These are phyloP conservation scores for Fusarium coicis DNA, from an alignment of 2,329 filamentous ascomycete genomes.

Conservation along the genomic window DNA sequence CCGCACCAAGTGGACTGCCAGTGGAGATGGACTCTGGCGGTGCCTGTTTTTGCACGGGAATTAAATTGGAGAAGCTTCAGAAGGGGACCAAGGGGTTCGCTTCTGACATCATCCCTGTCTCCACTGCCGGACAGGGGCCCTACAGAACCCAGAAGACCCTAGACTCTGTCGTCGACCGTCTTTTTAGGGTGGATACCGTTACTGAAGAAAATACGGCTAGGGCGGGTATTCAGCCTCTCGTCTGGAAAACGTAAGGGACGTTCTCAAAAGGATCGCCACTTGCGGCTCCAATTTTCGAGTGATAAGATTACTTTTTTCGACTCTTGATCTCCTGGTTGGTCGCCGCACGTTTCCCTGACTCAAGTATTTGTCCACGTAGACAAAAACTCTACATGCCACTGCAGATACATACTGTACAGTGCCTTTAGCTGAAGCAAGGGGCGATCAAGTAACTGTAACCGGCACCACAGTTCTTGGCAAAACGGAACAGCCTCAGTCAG, in stretches of 20 bases:
- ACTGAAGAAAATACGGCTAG: slow-evolving; percentile 32
- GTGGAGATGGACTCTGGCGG: slow-evolving; percentile 4
- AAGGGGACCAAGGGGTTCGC: slow-evolving; percentile 1
- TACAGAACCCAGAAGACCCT: slow-evolving; percentile 4
- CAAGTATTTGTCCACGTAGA: slow-evolving; percentile 29
- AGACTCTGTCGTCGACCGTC: slow-evolving; percentile 13
- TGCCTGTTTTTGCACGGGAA: slow-evolving; percentile 31
- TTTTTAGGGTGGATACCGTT: slow-evolving; percentile 32
- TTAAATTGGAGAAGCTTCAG: slow-evolving; percentile 14
- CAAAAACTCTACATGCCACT: not conserved
- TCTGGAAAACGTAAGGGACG: not conserved
- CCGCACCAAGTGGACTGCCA: slow-evolving; percentile 28
- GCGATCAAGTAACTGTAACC: not conserved
- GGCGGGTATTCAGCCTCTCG: slow-evolving; percentile 23
- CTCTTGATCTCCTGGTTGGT: slow-evolving; percentile 22
- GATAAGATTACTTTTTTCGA: slow-evolving; percentile 32
- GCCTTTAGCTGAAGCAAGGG: slow-evolving; percentile 1
- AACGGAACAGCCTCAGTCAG: slow-evolving; percentile 4
- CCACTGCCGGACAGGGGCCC: slow-evolving; percentile 22
- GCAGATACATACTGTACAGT: not conserved
- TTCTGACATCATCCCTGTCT: slow-evolving; percentile 38
- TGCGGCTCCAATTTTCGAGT: slow-evolving; percentile 15
- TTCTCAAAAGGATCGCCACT: slow-evolving; percentile 31
- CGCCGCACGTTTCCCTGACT: slow-evolving; percentile 23
- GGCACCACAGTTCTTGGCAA: not conserved